phyloP scores from a whole-genome alignment of 495 filamentous ascomycete species.

The Venustampulla echinocandica region DNA sequence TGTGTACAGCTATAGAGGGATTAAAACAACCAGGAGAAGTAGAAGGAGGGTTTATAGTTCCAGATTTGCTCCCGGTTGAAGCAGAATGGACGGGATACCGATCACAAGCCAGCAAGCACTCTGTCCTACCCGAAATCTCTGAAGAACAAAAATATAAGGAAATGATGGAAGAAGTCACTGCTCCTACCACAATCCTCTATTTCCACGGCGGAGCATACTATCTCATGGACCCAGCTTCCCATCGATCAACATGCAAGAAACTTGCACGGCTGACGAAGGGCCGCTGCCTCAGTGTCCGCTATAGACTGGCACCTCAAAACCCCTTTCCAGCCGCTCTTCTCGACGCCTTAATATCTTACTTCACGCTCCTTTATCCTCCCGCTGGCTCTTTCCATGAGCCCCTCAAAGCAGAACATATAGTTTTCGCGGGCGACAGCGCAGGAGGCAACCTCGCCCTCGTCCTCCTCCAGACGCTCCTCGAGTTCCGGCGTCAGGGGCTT shows the following conservation, averaged over 20 bases:
- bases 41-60: slow-evolving; percentile 36
- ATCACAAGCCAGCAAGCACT: slow-evolving; percentile 44
- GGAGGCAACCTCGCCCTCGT: slow-evolving; percentile 69
- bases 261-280: slow-evolving; percentile 43
- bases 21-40: slow-evolving; percentile 41
- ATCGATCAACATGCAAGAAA: slow-evolving; percentile 38
- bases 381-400: slow-evolving; percentile 61
- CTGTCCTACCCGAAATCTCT: slow-evolving; percentile 46
- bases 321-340: slow-evolving; percentile 77
- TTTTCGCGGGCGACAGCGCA: slow-evolving; percentile 80
- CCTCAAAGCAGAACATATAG: slow-evolving; percentile 59
- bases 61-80: slow-evolving; percentile 51
- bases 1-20: slow-evolving; percentile 55
- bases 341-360: slow-evolving; percentile 75
- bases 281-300: slow-evolving; percentile 71
- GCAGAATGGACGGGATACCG: slow-evolving; percentile 86
- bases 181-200: slow-evolving; percentile 65
- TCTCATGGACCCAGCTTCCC: slow-evolving; percentile 67
- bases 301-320: slow-evolving; percentile 76
- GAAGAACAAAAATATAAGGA: slow-evolving; percentile 64
- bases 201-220: slow-evolving; percentile 88
- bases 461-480: slow-evolving; percentile 65
- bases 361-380: slow-evolving; percentile 75
- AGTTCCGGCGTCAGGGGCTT: slow-evolving; percentile 48
- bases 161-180: slow-evolving; percentile 61